A percentile compares a stretch with the other conserved stretches of the same genome.
Evolutionary conservation across 768 basidiomycete species (phyloP).

Genomic region (Tubosaeta sp.): DNA sequence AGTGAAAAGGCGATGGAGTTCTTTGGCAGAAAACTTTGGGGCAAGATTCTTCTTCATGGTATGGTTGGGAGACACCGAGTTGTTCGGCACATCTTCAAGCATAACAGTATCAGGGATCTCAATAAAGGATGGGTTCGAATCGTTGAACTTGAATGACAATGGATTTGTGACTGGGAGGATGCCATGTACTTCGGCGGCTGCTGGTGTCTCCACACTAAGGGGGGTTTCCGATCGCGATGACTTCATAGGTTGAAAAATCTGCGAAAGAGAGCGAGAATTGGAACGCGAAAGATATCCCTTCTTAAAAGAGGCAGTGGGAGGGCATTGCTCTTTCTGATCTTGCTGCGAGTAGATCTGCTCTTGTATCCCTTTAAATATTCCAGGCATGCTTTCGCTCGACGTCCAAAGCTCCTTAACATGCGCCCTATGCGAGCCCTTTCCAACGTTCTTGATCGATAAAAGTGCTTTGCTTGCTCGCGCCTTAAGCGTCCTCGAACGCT

Average conservation of each 20-base stretch:
- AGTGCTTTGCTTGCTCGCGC: constrained; percentile 46
- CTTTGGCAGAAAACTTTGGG: constrained; percentile 35
- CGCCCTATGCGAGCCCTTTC: constrained; percentile 33
- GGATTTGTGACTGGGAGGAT: constrained; percentile 3
- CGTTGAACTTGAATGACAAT: constrained; percentile 12
- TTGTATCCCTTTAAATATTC: constrained; percentile 26
- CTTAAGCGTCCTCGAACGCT: constrained; percentile 41
- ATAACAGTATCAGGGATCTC: constrained; percentile 9
- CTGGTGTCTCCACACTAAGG: constrained; percentile 22
- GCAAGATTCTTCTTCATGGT: constrained; percentile 25
- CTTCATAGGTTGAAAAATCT: constrained; percentile 21
- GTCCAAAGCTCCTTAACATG: constrained; percentile 38
- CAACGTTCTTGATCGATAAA: constrained; percentile 43
- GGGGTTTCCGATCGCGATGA: constrained; percentile 26
- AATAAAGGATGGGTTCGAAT: constrained; percentile 24
- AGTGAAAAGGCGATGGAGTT: constrained; percentile 32
- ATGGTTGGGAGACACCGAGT: constrained; percentile 34
- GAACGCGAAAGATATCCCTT: constrained; percentile 26
- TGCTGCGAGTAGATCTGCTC: constrained; percentile 18
- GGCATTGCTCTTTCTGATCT: constrained; percentile 9
- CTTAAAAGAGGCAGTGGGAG: constrained; percentile 16
- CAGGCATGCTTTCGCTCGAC: constrained; percentile 25
- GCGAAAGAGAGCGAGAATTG: constrained; percentile 32
- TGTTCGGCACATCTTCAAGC: constrained; percentile 11
- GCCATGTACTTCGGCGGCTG: constrained; percentile 14